Evolutionary conservation across 2,329 filamentous ascomycete genomes (phyloP).

Genomic region (Pseudogymnoascus sp.): DNA sequence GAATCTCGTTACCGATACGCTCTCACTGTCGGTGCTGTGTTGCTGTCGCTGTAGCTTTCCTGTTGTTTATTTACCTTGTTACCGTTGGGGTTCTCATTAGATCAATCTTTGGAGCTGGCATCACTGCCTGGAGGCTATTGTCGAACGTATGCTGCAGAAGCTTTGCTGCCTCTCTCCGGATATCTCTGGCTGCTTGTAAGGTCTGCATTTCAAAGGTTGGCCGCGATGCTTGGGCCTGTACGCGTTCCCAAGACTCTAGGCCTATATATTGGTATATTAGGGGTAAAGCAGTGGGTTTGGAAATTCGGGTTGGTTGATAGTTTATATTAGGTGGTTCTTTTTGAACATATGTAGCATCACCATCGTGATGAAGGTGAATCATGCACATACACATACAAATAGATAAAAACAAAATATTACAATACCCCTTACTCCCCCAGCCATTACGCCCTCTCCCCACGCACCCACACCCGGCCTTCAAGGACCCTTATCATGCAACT

Average conservation of each 20-base stretch:
- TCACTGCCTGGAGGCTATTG: neutral
- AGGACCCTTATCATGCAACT: constrained; percentile 3
- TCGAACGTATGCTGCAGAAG: too few species aligned
- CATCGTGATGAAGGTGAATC: neutral
- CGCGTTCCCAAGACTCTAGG: neutral
- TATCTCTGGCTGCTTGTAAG: neutral
- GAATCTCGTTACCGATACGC: neutral
- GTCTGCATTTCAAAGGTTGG: neutral
- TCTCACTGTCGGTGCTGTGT: neutral
- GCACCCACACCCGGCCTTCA: neutral
- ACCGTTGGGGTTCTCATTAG: neutral
- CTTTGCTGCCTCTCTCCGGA: too few species aligned
- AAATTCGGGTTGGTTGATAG: neutral
- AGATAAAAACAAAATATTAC: neutral
- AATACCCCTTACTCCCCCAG: neutral
- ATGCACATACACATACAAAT: neutral
- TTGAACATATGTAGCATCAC: neutral
- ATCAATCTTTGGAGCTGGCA: neutral
- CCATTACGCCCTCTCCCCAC: neutral
- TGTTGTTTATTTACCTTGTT: neutral
- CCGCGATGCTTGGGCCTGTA: neutral
- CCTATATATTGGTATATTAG: neutral
- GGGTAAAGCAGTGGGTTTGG: neutral
- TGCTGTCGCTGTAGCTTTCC: neutral
- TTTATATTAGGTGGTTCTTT: neutral